Evolutionary conservation across 768 basidiomycete species (phyloP).

Genomic region (Coprinopsis cinerea): DNA sequence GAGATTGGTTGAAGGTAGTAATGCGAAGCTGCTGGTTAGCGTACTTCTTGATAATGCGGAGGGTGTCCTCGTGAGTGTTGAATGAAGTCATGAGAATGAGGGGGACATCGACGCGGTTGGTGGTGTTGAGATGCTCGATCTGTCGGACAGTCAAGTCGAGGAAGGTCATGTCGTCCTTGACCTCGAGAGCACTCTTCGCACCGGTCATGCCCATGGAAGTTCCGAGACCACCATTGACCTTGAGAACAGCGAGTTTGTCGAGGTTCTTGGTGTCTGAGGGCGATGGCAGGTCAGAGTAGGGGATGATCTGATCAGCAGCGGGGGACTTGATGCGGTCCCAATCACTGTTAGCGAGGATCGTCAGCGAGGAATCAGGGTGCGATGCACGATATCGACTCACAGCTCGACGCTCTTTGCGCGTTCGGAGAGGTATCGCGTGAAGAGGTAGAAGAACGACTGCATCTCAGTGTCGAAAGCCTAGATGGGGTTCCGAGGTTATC

Average conservation of each 20-base stretch:
- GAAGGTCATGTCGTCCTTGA: constrained; percentile 98
- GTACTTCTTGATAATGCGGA: constrained; percentile 96
- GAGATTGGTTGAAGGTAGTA: constrained; percentile 88
- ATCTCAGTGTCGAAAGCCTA: constrained; percentile 86
- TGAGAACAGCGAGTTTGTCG: constrained; percentile 89
- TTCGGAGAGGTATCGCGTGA: constrained; percentile 90
- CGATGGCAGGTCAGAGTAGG: constrained; percentile 68
- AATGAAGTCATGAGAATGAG: constrained; percentile 99
- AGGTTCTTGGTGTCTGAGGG: constrained; percentile 58
- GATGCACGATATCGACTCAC: constrained; percentile 41
- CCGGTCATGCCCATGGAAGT: constrained; percentile 88
- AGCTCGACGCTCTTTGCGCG: constrained; percentile 83
- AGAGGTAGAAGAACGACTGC: constrained; percentile 94
- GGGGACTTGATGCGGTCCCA: constrained; percentile 91
- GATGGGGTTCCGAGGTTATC: constrained; percentile 17
- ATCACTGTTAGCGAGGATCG: constrained; percentile 41
- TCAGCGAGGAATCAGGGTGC: constrained; percentile 6
- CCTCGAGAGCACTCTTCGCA: constrained; percentile 91
- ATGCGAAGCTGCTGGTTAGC: constrained; percentile 92
- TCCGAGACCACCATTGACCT: constrained; percentile 87
- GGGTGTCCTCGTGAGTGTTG: constrained; percentile 95
- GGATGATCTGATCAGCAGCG: constrained; percentile 77
- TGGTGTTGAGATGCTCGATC: constrained; percentile 92
- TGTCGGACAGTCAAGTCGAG: constrained; percentile 91
- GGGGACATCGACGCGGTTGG: constrained; percentile 82